These are phyloP conservation scores for Trypanosoma lewisi DNA, from an alignment of 208 protist species.

Conservation along the genomic window DNA sequence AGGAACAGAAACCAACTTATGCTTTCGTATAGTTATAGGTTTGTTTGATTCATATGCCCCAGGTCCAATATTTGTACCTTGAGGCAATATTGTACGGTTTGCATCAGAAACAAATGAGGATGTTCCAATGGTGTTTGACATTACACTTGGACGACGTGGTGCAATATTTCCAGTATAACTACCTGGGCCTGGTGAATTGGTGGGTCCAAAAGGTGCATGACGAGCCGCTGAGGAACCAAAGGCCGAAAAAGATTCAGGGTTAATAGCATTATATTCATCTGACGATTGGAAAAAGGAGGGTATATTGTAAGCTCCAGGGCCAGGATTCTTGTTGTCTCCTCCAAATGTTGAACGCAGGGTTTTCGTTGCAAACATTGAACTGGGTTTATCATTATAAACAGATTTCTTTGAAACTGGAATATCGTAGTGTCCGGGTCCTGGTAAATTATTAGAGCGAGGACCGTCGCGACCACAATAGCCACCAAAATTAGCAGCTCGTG, in stretches of 20 bases:
- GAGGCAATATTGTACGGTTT: conserved; percentile 36
- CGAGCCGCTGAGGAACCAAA: conserved; percentile 67
- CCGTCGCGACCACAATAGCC: conserved; percentile 52
- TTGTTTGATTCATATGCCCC: conserved; percentile 49
- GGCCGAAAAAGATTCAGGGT: conserved; percentile 42
- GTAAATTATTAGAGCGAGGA: conserved; percentile 26
- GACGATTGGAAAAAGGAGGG: conserved; percentile 27
- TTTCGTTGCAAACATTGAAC: conserved; percentile 80
- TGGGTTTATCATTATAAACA: conserved; percentile 59
- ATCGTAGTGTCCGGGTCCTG: conserved; percentile 80
- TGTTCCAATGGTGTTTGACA: conserved; percentile 25
- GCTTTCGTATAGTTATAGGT: conserved; percentile 24
- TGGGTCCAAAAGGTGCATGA: conserved; percentile 21
- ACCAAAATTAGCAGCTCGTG: conserved; percentile 50
- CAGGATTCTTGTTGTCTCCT: conserved; percentile 38
- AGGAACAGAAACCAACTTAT: conserved; percentile 32
- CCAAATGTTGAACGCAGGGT: conserved; percentile 32
- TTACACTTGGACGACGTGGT: conserved; percentile 44
- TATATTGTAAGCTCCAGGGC: conserved; percentile 73
- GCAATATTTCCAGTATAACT: conserved; percentile 75
- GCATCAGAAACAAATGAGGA: conserved; percentile 54
- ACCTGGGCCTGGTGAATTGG: conserved; percentile 62
- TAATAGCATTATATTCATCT: conserved; percentile 22
- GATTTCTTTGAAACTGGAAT: conserved; percentile 15
- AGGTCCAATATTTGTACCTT: conserved; percentile 44